Percentiles rank a stretch among this genome's conserved stretches.
These are phyloP conservation scores for Debaryomyces nepalensis DNA, from an alignment of 1,139 yeast species.

Conservation along the genomic window DNA sequence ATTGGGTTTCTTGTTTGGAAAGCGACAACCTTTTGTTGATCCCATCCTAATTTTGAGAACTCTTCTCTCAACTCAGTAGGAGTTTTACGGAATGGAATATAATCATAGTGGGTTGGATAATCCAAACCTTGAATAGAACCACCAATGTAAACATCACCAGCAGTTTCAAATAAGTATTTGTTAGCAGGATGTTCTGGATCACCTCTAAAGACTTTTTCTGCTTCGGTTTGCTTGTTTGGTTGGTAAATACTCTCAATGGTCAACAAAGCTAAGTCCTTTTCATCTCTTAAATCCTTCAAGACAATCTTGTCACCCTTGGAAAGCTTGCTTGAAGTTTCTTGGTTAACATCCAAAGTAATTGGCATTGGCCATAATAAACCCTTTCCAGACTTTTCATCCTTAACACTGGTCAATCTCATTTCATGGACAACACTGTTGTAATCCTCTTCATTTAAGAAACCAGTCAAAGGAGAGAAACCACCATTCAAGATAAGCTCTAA, in stretches of 20 bases:
- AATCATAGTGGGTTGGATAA: conserved; percentile 89
- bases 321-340: conserved; percentile 53
- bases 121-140: conserved; percentile 84
- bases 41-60: conserved; percentile 81
- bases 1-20: conserved; percentile 98
- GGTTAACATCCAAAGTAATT: conserved; percentile 79
- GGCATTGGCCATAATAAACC: conserved; percentile 94
- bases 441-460: conserved; percentile 82
- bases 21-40: conserved; percentile 77
- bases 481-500: conserved; percentile 89
- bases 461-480: conserved; percentile 91
- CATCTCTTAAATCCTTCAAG: conserved; percentile 83
- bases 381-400: conserved; percentile 36
- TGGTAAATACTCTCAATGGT: conserved; percentile 78
- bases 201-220: conserved; percentile 87
- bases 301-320: conserved; percentile 67
- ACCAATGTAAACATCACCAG: conserved; percentile 86
- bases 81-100: conserved; percentile 82
- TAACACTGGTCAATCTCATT: conserved; percentile 65
- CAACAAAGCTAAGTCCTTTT: conserved; percentile 76
- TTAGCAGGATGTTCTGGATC: conserved; percentile 97
- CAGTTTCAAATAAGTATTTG: conserved; percentile 69
- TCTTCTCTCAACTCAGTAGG: conserved; percentile 90
- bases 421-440: conserved; percentile 79
- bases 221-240: conserved; percentile 82